Percentiles rank a stretch among this genome's conserved stretches.
phyloP scores from a whole-genome alignment of 2,329 filamentous ascomycete species.

The Dryadomyces quercivorus region DNA sequence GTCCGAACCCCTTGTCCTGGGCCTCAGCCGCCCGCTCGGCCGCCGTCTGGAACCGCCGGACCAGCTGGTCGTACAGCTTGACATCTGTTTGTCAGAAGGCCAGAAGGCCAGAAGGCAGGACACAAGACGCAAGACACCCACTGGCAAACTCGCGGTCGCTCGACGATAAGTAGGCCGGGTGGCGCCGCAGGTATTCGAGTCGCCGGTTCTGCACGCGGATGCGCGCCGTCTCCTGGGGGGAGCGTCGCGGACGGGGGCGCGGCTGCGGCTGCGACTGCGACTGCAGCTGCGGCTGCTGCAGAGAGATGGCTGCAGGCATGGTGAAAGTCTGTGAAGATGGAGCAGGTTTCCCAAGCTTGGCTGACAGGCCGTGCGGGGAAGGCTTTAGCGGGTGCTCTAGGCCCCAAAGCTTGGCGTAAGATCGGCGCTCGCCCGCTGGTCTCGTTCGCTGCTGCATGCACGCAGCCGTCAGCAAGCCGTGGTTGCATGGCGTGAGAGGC shows the following conservation, averaged over 20 bases:
- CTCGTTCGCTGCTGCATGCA: too few species aligned
- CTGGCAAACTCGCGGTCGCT: slow-evolving; percentile 43
- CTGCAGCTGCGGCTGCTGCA: too few species aligned
- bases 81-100: slow-evolving; percentile 41
- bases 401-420: too few species aligned
- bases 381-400: too few species aligned
- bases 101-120: too few species aligned
- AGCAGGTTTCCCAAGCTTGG: slow-evolving; percentile 3
- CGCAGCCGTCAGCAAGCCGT: too few species aligned
- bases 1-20: slow-evolving; percentile 63
- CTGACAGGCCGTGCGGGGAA: too few species aligned
- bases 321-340: too few species aligned
- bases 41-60: slow-evolving; percentile 64
- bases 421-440: too few species aligned
- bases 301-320: too few species aligned
- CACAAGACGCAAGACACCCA: slow-evolving; percentile 16
- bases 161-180: slow-evolving; percentile 58
- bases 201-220: slow-evolving; percentile 63
- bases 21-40: slow-evolving; percentile 64
- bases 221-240: slow-evolving; percentile 27
- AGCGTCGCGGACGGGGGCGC: slow-evolving; percentile 29
- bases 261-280: slow-evolving; percentile 32
- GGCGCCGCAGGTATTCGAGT: slow-evolving; percentile 59
- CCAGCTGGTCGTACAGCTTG: slow-evolving; percentile 67
- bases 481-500: not conserved